Base-by-base conservation (phyloP, 73 alveolate species). In the Paramecium primaurelia region DNA sequence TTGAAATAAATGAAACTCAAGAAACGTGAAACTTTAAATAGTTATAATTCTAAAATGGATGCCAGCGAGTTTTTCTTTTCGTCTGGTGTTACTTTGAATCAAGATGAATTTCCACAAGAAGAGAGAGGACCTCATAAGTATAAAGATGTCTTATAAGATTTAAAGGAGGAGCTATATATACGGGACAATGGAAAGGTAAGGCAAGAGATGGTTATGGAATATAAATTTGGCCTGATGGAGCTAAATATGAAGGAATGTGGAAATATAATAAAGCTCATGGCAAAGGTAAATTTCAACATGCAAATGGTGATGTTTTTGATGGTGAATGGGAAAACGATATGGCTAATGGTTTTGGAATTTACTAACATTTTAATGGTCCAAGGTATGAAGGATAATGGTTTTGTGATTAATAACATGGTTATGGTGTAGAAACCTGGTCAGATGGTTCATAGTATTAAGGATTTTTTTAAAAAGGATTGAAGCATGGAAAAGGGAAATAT, bases 381-480 rank as follows among this genome's bases (percentile, higher is more conserved):
- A 32, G 12, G 30, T 86, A 86, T 59, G 93, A 86, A 26, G 93
- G 93, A 42, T 93, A 86, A n/a, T 94, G 97, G 97, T 71, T 47
- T 18, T 80, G 75, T 59, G 96, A 93, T 93, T 51, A 58, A 77
- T 93, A 95, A 54, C 92, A 93, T 36, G 96, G 94, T 36, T 93
- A 54, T 47, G 96, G 96, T 25, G 44, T 47, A 60, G 97, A 94
- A 71, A 94, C 88, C 14, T 94, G 95, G 96, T 51, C 86, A 6
- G 97, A 94, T 69, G 97, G 96, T 20, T 86, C 95, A 16, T 34
- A 34, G 5, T 94, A 93, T 71, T 71, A 58, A 60, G 97, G 97
- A 45, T 71, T 71, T 54, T 93, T 32, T 86, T 68, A n/a, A 2
- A 71, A 93, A 45, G 95, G 96, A 45, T 34, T 54, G 28, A 93